These are phyloP conservation scores for Physcomitrium patens DNA, from an alignment of 225 moss, liverwort and hornwort species.

Conservation along the genomic window DNA sequence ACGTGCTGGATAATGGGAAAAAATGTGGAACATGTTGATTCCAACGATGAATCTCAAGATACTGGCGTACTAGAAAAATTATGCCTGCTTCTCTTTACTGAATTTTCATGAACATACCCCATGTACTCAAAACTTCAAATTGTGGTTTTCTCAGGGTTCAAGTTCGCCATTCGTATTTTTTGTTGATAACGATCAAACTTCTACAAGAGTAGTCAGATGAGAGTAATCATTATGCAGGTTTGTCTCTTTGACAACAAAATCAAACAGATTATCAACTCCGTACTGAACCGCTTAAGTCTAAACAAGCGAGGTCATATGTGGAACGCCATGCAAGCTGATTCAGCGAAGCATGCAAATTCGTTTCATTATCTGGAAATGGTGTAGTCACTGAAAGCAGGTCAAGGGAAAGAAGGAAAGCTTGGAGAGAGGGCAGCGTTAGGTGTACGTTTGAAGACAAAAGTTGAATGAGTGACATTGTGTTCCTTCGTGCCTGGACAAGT, in stretches of 20 bases:
- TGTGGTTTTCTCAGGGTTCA: slow-evolving; percentile 10
- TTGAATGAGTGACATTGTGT: slow-evolving; percentile 97
- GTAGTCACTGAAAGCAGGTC: slow-evolving; percentile 80
- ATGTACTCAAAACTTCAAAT: neutral
- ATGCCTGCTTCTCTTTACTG: neutral
- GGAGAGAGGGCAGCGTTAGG: slow-evolving; percentile 84
- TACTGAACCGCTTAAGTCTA: neutral
- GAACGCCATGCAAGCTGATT: neutral
- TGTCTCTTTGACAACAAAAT: neutral
- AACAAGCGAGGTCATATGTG: neutral
- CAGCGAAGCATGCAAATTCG: neutral
- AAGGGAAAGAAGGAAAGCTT: slow-evolving; percentile 84
- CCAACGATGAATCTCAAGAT: slow-evolving; percentile 51
- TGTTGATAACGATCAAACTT: neutral
- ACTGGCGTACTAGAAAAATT: slow-evolving; percentile 41
- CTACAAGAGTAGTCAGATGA: neutral
- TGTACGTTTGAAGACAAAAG: slow-evolving; percentile 98
- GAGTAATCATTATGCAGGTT: slow-evolving; percentile 13
- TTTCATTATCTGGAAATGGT: slow-evolving; percentile 22
- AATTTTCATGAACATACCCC: slow-evolving; percentile 9
- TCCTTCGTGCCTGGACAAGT: slow-evolving; percentile 96
- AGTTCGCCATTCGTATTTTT: slow-evolving; percentile 6
- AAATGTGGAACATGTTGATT: slow-evolving; percentile 51
- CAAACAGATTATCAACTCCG: neutral
- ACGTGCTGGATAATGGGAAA: slow-evolving; percentile 35